Evolutionary conservation across 169 alveolate species (phyloP), one percentile per base, ranked within the genome.

Genomic region (Plasmodium vinckei): DNA sequence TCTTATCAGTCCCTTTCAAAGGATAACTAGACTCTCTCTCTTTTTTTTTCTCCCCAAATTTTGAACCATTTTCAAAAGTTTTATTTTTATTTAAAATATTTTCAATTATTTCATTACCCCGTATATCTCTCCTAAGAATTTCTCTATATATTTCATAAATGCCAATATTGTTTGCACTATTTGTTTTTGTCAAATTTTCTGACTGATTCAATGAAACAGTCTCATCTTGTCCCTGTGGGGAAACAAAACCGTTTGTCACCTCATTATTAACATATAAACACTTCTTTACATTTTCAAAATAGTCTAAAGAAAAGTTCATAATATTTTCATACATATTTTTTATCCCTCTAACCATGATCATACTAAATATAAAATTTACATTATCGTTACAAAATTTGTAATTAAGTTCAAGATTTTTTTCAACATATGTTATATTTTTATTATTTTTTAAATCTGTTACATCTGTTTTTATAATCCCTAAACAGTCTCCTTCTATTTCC

Each of bases 101-200:
- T 17, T 54, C 47, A 21, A 77, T 47, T 39, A 77, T 47, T 9
- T 17, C 27, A 47, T 49, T 47, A 5, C 77, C 65, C 1, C 53
- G 72, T 10, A 57, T 69, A 12, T 53, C 88, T 46, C 21, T 77
- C 42, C 39, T 53, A 15, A 77, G 19, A 13, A 77, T 25, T 6
- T 77, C 88, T 63, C 88, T 77, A 12, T 77, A 69, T 13, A 77
- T 51, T 54, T 77, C 88, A 10, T 77, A 77, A 23, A 77, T 68
- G 56, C 64, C 63, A 44, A n/a, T 3, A 33, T 33, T 33, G 7
- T 33, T 33, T 33, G 5, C 61, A 39, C 19, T 47, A 9, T 9
- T 6, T 13, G 25, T 9, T 12, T 42, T 42, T 27, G 25, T 17
- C 17, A 23, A 77, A 39, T 3, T 53, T 56, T 9, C 5, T 12